Percentiles rank a stretch among this genome's conserved stretches.
Evolutionary conservation across 768 basidiomycete genomes (phyloP).

Genomic region (Suillus variegatus): DNA sequence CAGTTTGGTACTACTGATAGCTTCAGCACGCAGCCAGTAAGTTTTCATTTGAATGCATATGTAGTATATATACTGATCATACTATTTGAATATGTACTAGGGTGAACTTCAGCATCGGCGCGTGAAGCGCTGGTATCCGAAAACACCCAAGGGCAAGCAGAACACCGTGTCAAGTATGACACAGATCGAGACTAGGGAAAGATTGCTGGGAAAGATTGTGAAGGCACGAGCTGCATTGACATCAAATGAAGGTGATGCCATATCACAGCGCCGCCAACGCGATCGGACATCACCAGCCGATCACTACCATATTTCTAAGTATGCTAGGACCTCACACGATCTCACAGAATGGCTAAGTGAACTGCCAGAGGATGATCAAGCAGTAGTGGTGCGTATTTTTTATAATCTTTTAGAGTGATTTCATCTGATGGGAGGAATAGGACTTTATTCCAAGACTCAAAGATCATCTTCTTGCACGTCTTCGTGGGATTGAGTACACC

Average conservation of each 20-base stretch:
- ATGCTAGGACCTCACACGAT: background rate
- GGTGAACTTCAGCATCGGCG: slow-evolving; percentile 39
- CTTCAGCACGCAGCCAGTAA: slow-evolving; percentile 34
- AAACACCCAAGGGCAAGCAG: slow-evolving; percentile 34
- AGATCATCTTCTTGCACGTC: slow-evolving; percentile 11
- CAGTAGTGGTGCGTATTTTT: slow-evolving; percentile 15
- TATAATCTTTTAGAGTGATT: background rate
- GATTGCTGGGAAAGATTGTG: slow-evolving; percentile 18
- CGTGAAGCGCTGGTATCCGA: slow-evolving; percentile 36
- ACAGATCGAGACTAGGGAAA: slow-evolving; percentile 15
- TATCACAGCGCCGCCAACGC: slow-evolving; percentile 17
- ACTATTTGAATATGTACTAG: slow-evolving; percentile 17
- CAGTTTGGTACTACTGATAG: slow-evolving; percentile 35
- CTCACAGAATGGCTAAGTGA: slow-evolving; percentile 16
- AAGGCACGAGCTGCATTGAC: background rate
- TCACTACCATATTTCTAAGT: slow-evolving; percentile 26
- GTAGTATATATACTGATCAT: background rate
- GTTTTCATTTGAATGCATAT: background rate
- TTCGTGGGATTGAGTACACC: slow-evolving; percentile 5
- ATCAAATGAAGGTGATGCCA: slow-evolving; percentile 2
- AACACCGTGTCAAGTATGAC: slow-evolving; percentile 30
- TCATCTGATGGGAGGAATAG: slow-evolving; percentile 32
- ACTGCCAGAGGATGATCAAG: slow-evolving; percentile 24
- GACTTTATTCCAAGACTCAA: slow-evolving; percentile 28
- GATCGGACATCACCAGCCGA: slow-evolving; percentile 19